A percentile compares a stretch with the other conserved stretches of the same genome.
Evolutionary conservation across 768 basidiomycete genomes (phyloP).

Genomic region (Mrakia gelida): DNA sequence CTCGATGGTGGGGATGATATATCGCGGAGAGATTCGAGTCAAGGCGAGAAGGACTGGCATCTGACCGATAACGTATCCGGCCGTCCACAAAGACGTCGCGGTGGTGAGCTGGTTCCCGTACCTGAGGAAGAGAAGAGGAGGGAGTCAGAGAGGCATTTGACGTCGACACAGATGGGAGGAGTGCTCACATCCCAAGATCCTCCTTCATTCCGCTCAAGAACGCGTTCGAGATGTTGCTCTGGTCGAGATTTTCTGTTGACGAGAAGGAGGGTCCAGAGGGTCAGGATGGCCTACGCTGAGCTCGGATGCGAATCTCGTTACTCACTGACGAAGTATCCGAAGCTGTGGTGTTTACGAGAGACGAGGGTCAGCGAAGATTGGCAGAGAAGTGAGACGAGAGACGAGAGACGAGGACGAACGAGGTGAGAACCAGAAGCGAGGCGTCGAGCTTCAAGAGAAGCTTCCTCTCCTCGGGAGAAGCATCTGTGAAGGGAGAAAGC

Average conservation of each 20-base stretch:
- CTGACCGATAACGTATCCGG: slow-evolving; percentile 20
- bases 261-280: not conserved
- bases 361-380: not conserved
- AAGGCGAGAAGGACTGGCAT: slow-evolving; percentile 34
- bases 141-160: not conserved
- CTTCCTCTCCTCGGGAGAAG: slow-evolving; percentile 35
- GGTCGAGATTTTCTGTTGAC: too few relatives aligned
- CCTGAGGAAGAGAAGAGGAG: slow-evolving; percentile 16
- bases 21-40: slow-evolving; percentile 39
- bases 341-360: slow-evolving; percentile 34
- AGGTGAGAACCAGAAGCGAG: slow-evolving; percentile 35
- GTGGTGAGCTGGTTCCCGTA: slow-evolving; percentile 35
- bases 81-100: slow-evolving; percentile 38
- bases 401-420: slow-evolving; percentile 31
- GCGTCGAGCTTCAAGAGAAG: slow-evolving; percentile 41
- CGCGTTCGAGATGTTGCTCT: not conserved
- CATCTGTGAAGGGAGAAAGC: not conserved
- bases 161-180: not conserved
- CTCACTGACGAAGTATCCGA: slow-evolving; percentile 4
- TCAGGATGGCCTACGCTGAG: too few relatives aligned
- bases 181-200: slow-evolving; percentile 29
- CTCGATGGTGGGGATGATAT: slow-evolving; percentile 37
- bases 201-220: slow-evolving; percentile 39
- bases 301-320: too few relatives aligned
- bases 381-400: too few relatives aligned